phyloP scores from a whole-genome alignment of 495 filamentous ascomycete species.

The Penicillium bovifimosum region DNA sequence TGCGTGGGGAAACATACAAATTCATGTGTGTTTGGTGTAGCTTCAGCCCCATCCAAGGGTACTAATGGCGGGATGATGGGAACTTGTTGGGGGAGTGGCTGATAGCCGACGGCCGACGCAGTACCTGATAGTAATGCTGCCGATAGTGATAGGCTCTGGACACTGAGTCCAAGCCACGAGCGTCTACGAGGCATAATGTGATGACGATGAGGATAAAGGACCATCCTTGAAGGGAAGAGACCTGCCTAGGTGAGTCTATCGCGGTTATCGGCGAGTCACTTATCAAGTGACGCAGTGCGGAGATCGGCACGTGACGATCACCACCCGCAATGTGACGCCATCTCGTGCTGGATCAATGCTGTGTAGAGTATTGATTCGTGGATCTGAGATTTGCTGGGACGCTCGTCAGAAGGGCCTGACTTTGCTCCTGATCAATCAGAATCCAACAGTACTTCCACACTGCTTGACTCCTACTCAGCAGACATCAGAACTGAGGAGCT shows the following conservation, averaged over 20 bases:
- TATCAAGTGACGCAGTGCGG: constrained; percentile 31
- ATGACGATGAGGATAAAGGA: neutral
- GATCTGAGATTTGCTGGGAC: neutral
- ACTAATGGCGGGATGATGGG: constrained; percentile 33
- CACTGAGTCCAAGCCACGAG: constrained; percentile 4
- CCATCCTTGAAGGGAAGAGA: constrained; percentile 3
- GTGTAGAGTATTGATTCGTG: neutral
- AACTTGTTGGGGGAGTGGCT: constrained; percentile 12
- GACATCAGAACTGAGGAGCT: constrained; percentile 6
- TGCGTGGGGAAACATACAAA: constrained; percentile 30
- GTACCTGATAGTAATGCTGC: constrained; percentile 17
- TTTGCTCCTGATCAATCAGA: neutral
- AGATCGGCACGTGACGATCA: constrained; percentile 13
- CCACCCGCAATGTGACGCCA: constrained; percentile 14
- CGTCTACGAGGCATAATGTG: constrained; percentile 18
- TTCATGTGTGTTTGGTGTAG: constrained; percentile 25
- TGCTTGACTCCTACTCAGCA: neutral
- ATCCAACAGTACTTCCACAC: neutral
- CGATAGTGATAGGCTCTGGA: constrained; percentile 21
- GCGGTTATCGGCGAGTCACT: constrained; percentile 2
- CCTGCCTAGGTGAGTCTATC: constrained; percentile 12
- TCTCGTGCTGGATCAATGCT: neutral
- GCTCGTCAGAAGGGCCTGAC: neutral
- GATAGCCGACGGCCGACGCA: constrained; percentile 22
- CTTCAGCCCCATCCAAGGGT: constrained; percentile 19